Evolutionary conservation across 805 yeast genomes (phyloP), one percentile per base, ranked within the genome.

Genomic region (Ogataea sp.): DNA sequence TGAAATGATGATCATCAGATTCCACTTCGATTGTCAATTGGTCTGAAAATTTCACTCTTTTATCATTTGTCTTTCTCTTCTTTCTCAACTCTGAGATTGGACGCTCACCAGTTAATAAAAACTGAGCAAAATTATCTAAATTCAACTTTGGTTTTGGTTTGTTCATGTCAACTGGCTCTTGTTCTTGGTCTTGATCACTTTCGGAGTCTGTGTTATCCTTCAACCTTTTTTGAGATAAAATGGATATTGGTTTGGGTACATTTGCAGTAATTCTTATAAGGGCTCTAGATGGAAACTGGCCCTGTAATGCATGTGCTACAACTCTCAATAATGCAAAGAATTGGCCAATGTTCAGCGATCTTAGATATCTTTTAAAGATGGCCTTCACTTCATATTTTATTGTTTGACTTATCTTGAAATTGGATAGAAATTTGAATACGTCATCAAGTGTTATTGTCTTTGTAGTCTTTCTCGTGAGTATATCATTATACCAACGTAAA

Each of bases 401-500:
- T 2, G 57, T 50, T 1, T 68, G 69, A 2, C 78, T 52, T 13
- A 90, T 62, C 40, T 76, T 79, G 65, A 90, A 90, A 57, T 90
- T 89, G 50, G 71, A 68, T 42, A 93, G 65, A 56, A 90, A 90
- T 35, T 65, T 65, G 59, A 83, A 78, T n/a, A 86, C 84, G 56
- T 93, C 97, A 10, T 69, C 72, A 45, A 90, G 63, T 4, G 79
- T 69, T 7, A 90, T 78, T 25, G 84, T 48, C 43, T 80, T 70
- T 32, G 79, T 71, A 29, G 79, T 78, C 45, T 83, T 82, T 39
- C 89, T 73, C 34, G 83, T 70, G 28, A 83, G 71, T 25, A 90
- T 76, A 52, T 86, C 89, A 48, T 87, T 82, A 58, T 89, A 90
- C 98, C 98, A 90, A 47, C 96, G 68, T 49, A 90, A 74, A 59